Conservation (phyloP, 1,284 basidiomycete genomes). For the Fomitiporia mediterranea region DNA sequence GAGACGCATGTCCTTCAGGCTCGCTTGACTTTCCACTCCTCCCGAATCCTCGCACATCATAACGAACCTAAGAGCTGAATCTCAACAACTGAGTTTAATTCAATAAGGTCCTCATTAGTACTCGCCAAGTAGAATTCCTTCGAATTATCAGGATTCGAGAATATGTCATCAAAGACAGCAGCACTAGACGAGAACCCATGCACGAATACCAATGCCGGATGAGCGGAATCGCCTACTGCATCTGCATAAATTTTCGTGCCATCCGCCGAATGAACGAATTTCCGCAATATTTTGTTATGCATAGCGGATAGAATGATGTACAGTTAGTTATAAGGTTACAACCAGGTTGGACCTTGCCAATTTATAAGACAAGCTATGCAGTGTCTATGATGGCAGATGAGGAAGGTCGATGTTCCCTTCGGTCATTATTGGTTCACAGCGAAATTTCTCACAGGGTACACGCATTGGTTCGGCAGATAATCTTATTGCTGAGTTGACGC, state of each 20-base stretch:
- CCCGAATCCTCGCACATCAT: conserved; percentile 6
- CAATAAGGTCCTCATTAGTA: neutral
- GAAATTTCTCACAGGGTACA: too few relatives aligned
- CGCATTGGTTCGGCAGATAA: too few relatives aligned
- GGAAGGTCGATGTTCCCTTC: too few relatives aligned
- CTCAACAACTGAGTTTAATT: neutral
- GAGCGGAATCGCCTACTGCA: conserved; percentile 5
- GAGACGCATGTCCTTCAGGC: conserved; percentile 2
- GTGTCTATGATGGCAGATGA: too few relatives aligned
- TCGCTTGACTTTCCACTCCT: conserved; percentile 4
- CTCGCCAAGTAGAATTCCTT: conserved; percentile 24
- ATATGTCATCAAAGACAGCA: conserved; percentile 5
- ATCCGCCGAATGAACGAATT: conserved; percentile 16
- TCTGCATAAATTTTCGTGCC: conserved; percentile 14
- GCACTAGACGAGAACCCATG: conserved; percentile 9
- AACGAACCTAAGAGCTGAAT: neutral
- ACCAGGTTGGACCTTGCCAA: too few relatives aligned
- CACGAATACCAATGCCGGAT: conserved; percentile 5
- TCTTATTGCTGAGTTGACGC: too few relatives aligned
- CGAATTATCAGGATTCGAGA: conserved; percentile 8
- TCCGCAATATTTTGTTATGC: conserved; percentile 8
- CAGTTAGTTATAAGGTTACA: too few relatives aligned
- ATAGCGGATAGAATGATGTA: too few relatives aligned
- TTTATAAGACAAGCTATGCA: too few relatives aligned
- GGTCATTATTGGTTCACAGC: too few relatives aligned